These are phyloP conservation scores for Mycena latifolia DNA, from an alignment of 768 basidiomycete genomes.

Conservation along the genomic window DNA sequence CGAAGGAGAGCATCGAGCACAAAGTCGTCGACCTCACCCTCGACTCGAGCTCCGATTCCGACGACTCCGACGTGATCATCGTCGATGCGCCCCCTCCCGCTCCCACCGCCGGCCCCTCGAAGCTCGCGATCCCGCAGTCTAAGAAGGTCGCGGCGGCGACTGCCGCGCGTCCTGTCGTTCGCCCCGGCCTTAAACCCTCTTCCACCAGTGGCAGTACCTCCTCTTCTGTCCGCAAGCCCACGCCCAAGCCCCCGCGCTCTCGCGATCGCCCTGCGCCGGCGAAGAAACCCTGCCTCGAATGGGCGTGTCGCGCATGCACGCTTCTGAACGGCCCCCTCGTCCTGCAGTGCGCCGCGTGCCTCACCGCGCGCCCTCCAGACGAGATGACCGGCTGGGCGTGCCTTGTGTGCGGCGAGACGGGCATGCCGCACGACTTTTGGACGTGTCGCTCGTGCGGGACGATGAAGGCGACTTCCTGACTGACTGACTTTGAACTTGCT, in stretches of 20 bases:
- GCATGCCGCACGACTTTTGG: conserved; percentile 77
- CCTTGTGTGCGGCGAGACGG: conserved; percentile 69
- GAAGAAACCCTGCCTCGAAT: conserved; percentile 43
- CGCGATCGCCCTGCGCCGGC: conserved; percentile 15
- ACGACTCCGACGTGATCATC: conserved; percentile 50
- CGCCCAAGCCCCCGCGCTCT: background rate
- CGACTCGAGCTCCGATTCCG: conserved; percentile 39
- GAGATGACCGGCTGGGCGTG: conserved; percentile 62
- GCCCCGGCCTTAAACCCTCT: too few relatives aligned
- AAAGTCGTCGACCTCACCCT: conserved; percentile 72
- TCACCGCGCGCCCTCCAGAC: conserved; percentile 51
- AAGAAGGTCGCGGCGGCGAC: conserved; percentile 23
- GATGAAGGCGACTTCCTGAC: conserved; percentile 70
- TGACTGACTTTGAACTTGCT: too few relatives aligned
- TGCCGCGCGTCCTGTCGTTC: conserved; percentile 12
- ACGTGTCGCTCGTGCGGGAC: conserved; percentile 80
- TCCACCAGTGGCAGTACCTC: too few relatives aligned
- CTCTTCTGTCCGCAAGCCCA: background rate
- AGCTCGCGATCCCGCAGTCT: conserved; percentile 32
- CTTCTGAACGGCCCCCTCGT: conserved; percentile 65
- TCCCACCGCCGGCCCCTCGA: conserved; percentile 39
- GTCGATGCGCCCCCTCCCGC: conserved; percentile 41
- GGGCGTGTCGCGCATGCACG: conserved; percentile 74
- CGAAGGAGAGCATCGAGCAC: conserved; percentile 71
- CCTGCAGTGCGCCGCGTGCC: conserved; percentile 75